Conservation (phyloP, 2,329 filamentous ascomycete genomes). For the Cordyceps pruinosa region DNA sequence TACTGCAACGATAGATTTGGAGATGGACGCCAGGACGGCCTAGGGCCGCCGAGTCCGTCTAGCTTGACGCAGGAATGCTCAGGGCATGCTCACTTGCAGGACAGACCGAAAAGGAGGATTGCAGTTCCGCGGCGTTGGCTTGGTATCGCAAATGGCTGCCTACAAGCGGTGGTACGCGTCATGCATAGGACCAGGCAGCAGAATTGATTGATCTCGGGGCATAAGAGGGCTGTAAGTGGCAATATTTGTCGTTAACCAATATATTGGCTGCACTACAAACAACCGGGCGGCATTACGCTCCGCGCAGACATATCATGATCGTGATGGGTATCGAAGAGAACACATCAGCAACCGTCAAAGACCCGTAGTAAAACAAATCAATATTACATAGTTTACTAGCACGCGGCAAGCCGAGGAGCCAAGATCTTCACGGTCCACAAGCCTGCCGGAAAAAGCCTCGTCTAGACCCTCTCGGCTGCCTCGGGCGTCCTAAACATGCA, state of each 20-base stretch:
- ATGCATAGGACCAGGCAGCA: not conserved
- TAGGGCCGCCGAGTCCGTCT: not conserved
- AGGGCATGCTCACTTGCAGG: not conserved
- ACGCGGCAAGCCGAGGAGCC: not conserved
- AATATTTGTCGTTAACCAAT: not conserved
- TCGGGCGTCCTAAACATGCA: not conserved
- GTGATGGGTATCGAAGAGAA: not conserved
- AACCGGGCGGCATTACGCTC: not conserved
- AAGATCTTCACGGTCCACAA: constrained; percentile 11
- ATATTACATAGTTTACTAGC: constrained; percentile 3
- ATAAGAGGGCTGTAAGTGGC: not conserved
- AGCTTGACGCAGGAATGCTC: not conserved
- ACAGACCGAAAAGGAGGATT: not conserved
- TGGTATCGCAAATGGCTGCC: not conserved
- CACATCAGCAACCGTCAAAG: not conserved
- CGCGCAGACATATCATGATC: constrained; percentile 2
- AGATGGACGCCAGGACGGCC: not conserved
- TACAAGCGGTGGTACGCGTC: too few relatives aligned
- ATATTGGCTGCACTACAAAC: not conserved
- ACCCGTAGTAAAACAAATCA: constrained; percentile 4
- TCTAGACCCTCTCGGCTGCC: constrained; percentile 3
- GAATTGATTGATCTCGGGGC: not conserved
- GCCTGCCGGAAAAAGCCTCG: not conserved
- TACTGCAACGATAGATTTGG: constrained; percentile 10
- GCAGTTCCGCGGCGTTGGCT: not conserved